Evolutionary conservation across 495 filamentous ascomycete genomes (phyloP), one percentile per base, ranked within the genome.

Genomic region (Trichoderma orchidacearum): DNA sequence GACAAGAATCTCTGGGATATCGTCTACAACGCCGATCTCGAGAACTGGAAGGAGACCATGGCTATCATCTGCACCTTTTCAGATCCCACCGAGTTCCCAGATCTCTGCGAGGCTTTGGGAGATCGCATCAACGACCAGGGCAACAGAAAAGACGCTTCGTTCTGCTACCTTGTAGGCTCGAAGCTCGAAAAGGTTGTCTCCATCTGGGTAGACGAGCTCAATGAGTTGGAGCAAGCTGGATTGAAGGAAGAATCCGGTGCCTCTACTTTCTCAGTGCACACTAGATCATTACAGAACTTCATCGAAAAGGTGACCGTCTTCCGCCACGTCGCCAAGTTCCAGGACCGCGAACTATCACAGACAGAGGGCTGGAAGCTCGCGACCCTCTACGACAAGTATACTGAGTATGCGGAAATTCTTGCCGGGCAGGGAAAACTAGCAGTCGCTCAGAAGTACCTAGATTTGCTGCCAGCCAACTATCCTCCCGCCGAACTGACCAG

Each of bases 221-320:
- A 86, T 55, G 89, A 95, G 67, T 75, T 79, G 5, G 93, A 96
- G 68, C 80, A 86, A 60, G 81, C 81, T 25, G 84, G 80, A 31
- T 74, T 90, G 60, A 76, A 89, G 58, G 75, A 84, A 45, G 74
- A 79, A 11, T 70, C 75, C 53, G 80, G 82, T 55, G 86, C 87
- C 60, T 89, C 87, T 18, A 84, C 79, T 56, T 99, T 96, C 73
- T 94, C 92, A 5, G 80, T 97, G 51, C 94, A 97, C 61, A 93
- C 91, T 52, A 81, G 82, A 56, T 85, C 86, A 41, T 72, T 99
- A 55, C 94, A 97, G 63, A 81, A 85, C 53, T 87, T 99, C 67
- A 93, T 99, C 58, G 93, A 99, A 73, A 99, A 97, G 74, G 93
- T 99, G 52, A 95, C 90, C 1, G 83, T 99, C 36, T 97, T 99